A percentile compares a stretch with the other conserved stretches of the same genome.
These are phyloP conservation scores for Danielia oregonensis DNA, from an alignment of 805 yeast genomes.

Conservation along the genomic window DNA sequence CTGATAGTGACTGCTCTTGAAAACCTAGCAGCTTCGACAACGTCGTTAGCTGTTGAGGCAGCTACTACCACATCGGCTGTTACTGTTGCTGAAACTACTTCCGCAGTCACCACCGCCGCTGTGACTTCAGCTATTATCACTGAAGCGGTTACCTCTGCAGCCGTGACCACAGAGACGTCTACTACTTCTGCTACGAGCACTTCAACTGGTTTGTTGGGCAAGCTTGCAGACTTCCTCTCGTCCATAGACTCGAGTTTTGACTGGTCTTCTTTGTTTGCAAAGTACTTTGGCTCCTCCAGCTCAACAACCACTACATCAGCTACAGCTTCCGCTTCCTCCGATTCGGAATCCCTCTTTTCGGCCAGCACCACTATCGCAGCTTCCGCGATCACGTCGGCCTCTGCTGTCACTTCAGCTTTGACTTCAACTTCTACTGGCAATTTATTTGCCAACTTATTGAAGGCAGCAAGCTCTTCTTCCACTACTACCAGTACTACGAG, in stretches of 20 bases:
- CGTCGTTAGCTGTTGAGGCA: background rate
- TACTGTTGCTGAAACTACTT: constrained; percentile 7
- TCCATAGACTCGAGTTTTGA: constrained; percentile 2
- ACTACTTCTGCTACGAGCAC: too few relatives aligned
- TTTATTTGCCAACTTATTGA: background rate
- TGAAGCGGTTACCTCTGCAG: background rate
- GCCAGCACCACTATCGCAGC: constrained; percentile 2
- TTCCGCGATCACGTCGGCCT: constrained; percentile 1
- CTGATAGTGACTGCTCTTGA: constrained; percentile 12
- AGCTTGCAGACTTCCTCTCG: background rate
- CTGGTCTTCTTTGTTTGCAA: background rate
- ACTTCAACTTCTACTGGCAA: constrained; percentile 1
- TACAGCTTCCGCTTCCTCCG: constrained; percentile 1
- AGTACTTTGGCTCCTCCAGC: background rate
- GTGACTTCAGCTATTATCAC: background rate
- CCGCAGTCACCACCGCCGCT: constrained; percentile 3
- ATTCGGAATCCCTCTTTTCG: too few relatives aligned
- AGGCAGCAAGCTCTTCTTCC: background rate
- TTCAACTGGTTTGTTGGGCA: too few relatives aligned
- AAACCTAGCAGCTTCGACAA: constrained; percentile 4
- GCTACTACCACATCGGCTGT: constrained; percentile 1
- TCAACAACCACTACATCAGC: background rate
- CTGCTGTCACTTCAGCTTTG: constrained; percentile 3
- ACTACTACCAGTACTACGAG: background rate
- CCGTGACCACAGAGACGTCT: too few relatives aligned